Percentiles rank a stretch among this genome's conserved stretches.
Evolutionary conservation across 306 rosid species (phyloP).

Genomic region (Bauhinia variegata): DNA sequence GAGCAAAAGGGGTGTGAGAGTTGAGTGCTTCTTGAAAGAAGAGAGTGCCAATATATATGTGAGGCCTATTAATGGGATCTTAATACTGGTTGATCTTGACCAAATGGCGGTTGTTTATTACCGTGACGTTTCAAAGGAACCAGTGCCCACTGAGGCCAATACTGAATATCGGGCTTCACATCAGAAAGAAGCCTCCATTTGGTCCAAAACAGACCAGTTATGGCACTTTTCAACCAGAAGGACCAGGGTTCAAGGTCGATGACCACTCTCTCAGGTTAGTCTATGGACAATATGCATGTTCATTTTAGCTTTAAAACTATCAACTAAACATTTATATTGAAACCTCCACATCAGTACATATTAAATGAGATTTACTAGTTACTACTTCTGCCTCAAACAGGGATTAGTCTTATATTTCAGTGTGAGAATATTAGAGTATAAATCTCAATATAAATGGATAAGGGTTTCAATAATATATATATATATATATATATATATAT

Average conservation of each 20-base stretch:
- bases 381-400: too few species aligned
- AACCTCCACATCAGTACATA: too few species aligned
- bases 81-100: constrained; percentile 34
- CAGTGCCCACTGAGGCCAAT: constrained; percentile 35
- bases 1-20: constrained; percentile 23
- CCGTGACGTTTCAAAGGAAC: not conserved
- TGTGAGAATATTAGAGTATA: too few species aligned
- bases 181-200: constrained; percentile 37
- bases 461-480: too few species aligned
- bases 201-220: constrained; percentile 25
- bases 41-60: constrained; percentile 31
- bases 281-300: not conserved
- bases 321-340: constrained; percentile 26
- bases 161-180: constrained; percentile 39
- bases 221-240: constrained; percentile 26
- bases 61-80: constrained; percentile 42
- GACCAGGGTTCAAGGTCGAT: constrained; percentile 36
- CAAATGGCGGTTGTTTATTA: constrained; percentile 35
- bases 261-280: constrained; percentile 35
- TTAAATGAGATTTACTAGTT: too few species aligned
- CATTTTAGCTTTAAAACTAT: too few species aligned
- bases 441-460: too few species aligned
- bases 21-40: constrained; percentile 38
- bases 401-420: too few species aligned
- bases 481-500: too few species aligned